Percentiles rank a stretch among this genome's conserved stretches.
phyloP scores from a whole-genome alignment of 129 eudicot species.

The Escallonia rubra region DNA sequence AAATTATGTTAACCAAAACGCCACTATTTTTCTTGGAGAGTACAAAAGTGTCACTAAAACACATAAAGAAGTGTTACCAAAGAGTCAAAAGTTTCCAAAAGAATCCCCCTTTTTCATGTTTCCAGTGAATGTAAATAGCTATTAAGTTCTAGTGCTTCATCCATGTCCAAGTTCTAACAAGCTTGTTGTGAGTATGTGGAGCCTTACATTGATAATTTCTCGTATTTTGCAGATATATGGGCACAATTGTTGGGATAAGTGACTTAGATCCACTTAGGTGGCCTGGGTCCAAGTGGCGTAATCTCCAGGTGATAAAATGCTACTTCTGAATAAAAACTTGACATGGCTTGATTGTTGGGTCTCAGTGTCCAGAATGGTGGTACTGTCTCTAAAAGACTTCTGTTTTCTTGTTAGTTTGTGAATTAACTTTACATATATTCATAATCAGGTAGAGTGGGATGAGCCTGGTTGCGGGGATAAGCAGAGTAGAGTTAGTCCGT shows the following conservation, averaged over 20 bases:
- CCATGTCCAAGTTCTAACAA: not conserved
- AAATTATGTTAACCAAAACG: too few relatives aligned
- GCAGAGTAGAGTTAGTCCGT: constrained; percentile 85
- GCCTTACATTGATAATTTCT: not conserved
- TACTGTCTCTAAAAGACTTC: too few relatives aligned
- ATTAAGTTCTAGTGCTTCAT: not conserved
- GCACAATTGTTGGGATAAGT: constrained; percentile 80
- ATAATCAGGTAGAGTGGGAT: constrained; percentile 90
- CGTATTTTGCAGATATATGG: constrained; percentile 71
- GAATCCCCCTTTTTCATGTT: not conserved
- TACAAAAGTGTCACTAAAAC: too few relatives aligned
- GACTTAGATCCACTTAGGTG: constrained; percentile 89
- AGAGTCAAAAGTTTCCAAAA: too few relatives aligned
- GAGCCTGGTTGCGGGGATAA: constrained; percentile 93
- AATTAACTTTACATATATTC: not conserved
- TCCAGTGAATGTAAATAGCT: too few relatives aligned
- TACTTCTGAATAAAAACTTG: not conserved
- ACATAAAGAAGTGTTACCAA: too few relatives aligned
- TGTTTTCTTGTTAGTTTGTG: not conserved
- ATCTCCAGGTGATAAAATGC: constrained; percentile 56
- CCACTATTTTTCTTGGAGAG: too few relatives aligned
- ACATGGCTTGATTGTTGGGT: not conserved
- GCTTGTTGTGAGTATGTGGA: not conserved
- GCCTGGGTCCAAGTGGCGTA: constrained; percentile 98
- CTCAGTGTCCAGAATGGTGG: not conserved